phyloP scores from a whole-genome alignment of 805 yeast genomes.

The Ascoidea asiatica region DNA sequence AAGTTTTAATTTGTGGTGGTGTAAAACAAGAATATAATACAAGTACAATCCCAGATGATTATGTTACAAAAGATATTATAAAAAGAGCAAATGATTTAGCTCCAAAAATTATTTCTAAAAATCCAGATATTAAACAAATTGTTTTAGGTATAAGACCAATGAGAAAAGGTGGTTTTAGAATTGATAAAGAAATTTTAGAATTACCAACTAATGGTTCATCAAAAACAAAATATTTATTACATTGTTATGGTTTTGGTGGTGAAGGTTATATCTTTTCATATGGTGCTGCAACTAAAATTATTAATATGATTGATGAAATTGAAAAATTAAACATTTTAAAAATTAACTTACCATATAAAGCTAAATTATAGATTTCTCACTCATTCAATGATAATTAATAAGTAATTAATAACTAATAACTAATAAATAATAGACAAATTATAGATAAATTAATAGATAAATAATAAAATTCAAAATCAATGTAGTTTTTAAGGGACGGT shows the following conservation, averaged over 20 bases:
- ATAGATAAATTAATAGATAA: too few relatives aligned
- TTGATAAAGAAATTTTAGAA: conserved; percentile 33
- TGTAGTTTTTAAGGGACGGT: too few relatives aligned
- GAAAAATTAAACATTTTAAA: too few relatives aligned
- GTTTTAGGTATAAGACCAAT: conserved; percentile 63
- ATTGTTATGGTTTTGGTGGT: conserved; percentile 63
- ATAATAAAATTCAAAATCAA: too few relatives aligned
- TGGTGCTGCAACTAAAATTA: too few relatives aligned
- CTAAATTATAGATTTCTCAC: too few relatives aligned
- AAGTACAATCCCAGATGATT: conserved; percentile 26
- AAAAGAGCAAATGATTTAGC: conserved; percentile 24
- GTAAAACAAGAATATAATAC: conserved; percentile 7
- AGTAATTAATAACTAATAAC: too few relatives aligned
- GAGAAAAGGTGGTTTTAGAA: conserved; percentile 43
- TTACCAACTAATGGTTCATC: too few relatives aligned
- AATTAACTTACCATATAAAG: too few relatives aligned
- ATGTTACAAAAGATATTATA: conserved; percentile 32
- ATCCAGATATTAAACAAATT: conserved; percentile 27
- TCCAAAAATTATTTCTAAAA: conserved; percentile 19
- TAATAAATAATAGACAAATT: too few relatives aligned
- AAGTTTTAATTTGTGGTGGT: conserved; percentile 62
- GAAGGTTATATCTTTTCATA: conserved; percentile 66
- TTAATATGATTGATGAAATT: too few relatives aligned
- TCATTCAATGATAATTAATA: too few relatives aligned
- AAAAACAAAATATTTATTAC: conserved; percentile 28